Evolutionary conservation across 1,284 basidiomycete species (phyloP), one percentile per base, ranked within the genome.

Genomic region (Paramarasmius palmivorus): DNA sequence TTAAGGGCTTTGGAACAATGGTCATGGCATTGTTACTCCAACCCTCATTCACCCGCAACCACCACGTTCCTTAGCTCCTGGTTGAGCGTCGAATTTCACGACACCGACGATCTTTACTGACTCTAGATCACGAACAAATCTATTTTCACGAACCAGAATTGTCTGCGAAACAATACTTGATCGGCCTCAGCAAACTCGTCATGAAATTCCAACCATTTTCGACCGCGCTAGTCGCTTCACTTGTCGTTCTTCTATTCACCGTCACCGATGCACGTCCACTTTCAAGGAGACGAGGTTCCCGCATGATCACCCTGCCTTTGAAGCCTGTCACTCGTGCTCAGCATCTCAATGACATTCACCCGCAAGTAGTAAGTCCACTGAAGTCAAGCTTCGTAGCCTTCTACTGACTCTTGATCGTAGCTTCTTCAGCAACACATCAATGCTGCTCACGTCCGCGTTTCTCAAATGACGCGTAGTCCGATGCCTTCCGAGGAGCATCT

Each of bases 351-450:
- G 26, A 50, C 19, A 22, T 49, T n/a, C 37, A 36, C 20, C 47
- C 47, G 9, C 29, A 37, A 12, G 10, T 49, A 34, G 37, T 39
- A 37, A 14, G 37, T 37, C 37, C 5, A n/a, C 14, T 25, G 8
- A 39, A 36, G n/a, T 15, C 6, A 22, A 22, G 17, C 9, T 20
- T 23, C 4, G 34, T 25, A 17, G 20, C 23, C 9, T 41, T 2
- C 14, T 25, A n/a, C 29, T 3, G 22, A n/a, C 5, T 9, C n/a
- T 5, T 37, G 3, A 37, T n/a, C n/a, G 22, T 25, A 90, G 88
- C 68, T 78, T 50, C 68, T 86, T 44, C 88, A 90, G 67, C 88
- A 86, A 67, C 76, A 86, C 62, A 79, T 87, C 58, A 90, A 90
- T 69, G 80, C 81, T 50, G 76, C 79, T 52, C 71, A 80, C 53